These are phyloP conservation scores for Melampsora americana DNA, from an alignment of 1,284 basidiomycete species.

Conservation along the genomic window DNA sequence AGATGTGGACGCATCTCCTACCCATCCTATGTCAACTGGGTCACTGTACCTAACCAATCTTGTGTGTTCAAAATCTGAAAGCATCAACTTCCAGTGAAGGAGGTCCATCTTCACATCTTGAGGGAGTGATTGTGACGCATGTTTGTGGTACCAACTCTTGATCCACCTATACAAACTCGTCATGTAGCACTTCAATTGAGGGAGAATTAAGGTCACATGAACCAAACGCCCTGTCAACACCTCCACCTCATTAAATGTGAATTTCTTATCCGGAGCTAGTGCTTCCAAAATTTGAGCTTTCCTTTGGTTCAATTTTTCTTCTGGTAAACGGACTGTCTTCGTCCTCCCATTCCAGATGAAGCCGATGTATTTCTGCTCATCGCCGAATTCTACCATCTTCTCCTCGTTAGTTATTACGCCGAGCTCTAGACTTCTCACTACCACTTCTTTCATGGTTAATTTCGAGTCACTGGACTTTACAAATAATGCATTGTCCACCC, in stretches of 20 bases:
- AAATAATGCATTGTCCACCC: background rate
- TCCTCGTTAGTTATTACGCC: background rate
- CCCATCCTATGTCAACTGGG: no score
- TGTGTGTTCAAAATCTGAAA: no score
- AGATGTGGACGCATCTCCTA: no score
- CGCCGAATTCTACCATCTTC: background rate
- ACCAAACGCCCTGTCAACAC: background rate
- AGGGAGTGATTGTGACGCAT: background rate
- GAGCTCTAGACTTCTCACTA: background rate
- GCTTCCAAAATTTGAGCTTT: background rate
- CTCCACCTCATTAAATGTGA: background rate
- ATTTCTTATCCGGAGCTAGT: background rate
- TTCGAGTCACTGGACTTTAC: background rate
- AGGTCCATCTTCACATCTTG: no score
- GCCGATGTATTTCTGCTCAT: no score
- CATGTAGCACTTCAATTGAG: constrained; percentile 4
- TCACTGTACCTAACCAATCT: no score
- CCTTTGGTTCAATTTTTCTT: background rate
- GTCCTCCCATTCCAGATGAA: background rate
- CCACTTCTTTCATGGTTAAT: background rate
- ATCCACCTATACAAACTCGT: background rate
- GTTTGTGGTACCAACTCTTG: background rate
- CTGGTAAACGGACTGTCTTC: background rate
- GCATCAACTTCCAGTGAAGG: no score
- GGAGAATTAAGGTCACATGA: constrained; percentile 5